Conservation (phyloP, 768 basidiomycete species). For the Auriscalpium vulgare region DNA sequence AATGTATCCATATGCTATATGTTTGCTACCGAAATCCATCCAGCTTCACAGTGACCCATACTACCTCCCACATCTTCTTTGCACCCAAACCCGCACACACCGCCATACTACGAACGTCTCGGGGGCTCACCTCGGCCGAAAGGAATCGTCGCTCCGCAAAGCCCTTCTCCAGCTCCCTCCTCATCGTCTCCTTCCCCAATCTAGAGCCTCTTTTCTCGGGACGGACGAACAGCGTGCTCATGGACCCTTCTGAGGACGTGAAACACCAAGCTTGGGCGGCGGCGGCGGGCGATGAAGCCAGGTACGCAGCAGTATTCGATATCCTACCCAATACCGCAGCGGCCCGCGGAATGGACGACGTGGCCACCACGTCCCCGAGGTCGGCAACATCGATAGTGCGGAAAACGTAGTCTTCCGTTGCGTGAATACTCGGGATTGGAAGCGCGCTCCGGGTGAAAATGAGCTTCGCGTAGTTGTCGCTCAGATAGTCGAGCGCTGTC, state of each 20-base stretch:
- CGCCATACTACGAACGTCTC: neutral
- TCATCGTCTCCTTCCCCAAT: slow-evolving; percentile 4
- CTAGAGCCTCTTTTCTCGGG: slow-evolving; percentile 1
- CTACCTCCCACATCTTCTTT: neutral
- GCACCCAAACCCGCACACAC: neutral
- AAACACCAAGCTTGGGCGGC: slow-evolving; percentile 6
- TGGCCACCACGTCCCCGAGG: neutral
- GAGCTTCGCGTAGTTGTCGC: neutral
- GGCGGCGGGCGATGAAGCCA: neutral
- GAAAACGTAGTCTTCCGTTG: neutral
- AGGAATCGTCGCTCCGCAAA: neutral
- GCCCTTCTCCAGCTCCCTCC: slow-evolving; percentile 3
- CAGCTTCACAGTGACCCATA: neutral
- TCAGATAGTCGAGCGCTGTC: neutral
- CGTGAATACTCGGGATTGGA: neutral
- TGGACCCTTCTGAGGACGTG: slow-evolving; percentile 1
- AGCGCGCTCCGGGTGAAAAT: neutral
- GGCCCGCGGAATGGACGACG: neutral
- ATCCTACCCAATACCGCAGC: neutral
- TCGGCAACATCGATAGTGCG: neutral
- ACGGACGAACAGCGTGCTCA: slow-evolving; percentile 6
- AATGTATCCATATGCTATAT: no score
- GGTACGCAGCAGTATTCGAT: slow-evolving; percentile 3
- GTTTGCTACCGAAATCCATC: neutral
- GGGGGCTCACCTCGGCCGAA: neutral